Base-by-base conservation (phyloP, 306 rosid species). In the Carpinus fangiana region DNA sequence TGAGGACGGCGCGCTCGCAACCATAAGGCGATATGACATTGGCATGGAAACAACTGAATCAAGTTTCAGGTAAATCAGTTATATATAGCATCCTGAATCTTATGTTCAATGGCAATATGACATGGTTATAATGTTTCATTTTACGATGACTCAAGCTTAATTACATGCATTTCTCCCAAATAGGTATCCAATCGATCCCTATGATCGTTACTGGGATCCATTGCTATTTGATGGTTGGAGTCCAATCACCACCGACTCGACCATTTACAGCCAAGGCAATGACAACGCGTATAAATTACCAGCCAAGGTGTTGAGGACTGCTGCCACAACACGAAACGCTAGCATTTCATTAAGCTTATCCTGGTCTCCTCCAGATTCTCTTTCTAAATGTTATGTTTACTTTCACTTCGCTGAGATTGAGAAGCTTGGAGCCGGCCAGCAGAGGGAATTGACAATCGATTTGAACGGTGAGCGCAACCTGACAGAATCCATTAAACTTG, bases 361-460 rank as follows among this genome's bases (percentile, higher is more conserved):
- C 34, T 31, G 2, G 2, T 31, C 34, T 31, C 34, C 34, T 31
- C 34, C 34, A 31, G 1, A 16, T 45, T 75, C 73, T 10, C 7
- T 56, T 0, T 53, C 12, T 2, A 53, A 45, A 12, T 79, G 73
- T 73, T 79, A 74, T 23, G 75, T 66, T 7, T 88, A 72, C 69
- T 66, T 90, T 75, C 82, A 86, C 82, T 73, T 88, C 43, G 73
- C 73, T 8, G 95, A 90, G 70, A 76, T 90, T 20, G 70, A 78
- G 43, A 17, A 78, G 66, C 86, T 82, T 36, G 53, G 57, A 10
- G 9, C 23, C 16, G 79, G 82, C 5, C 54, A 85, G 59, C 80
- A 80, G 53, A 87, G 90, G 60, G 62, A 70, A 36, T 66, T 85
- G 52, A 13, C 60, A 12, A 71, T 90, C 73, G 76, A 57, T 13